Evolutionary conservation across 345 rosid genomes (phyloP), one percentile per base, ranked within the genome.

Genomic region (Diplotaxis tenuifolia): DNA sequence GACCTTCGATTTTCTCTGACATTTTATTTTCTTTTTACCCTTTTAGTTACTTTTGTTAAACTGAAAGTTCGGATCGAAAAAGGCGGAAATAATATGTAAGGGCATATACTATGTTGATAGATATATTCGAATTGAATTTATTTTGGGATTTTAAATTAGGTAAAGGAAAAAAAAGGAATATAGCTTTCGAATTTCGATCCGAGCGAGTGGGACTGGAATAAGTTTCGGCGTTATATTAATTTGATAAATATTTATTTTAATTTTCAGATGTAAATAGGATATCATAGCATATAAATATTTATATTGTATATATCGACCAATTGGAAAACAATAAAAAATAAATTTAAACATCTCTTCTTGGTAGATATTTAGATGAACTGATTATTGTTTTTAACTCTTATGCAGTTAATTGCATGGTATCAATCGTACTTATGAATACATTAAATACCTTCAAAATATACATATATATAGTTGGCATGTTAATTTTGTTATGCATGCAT

Each of bases 141-240:
- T 65, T 60, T 68, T 31, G 53, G 64, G 66, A 31, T 42, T 63
- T 62, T 63, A 11, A 42, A 70, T 70, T 63, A 45, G 63, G 53
- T 63, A 70, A 63, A 76, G 71, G 40, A 55, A n/a, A 38, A 53
- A 53, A 75, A 20, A 70, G 71, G 71, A 63, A 76, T 76, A 62
- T 76, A 63, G 62, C 66, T 70, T 76, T 76, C 60, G 71, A 76
- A 76, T 76, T 54, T 76, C 60, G 75, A 70, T 70, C 49, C 53
- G 27, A 70, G 70, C 60, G 74, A 70, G 79, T 76, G 75, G 79
- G 71, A 69, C 23, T 76, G 28, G 79, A 63, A 76, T 76, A 63
- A 55, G 27, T 61, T 60, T 59, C 22, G 18, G 61, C 18, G 62
- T 52, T 53, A 15, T n/a, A 61, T 14, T 18, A 52, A 54, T 16